A percentile compares a stretch with the other conserved stretches of the same genome.
Conservation (phyloP, 2,329 filamentous ascomycete species). For the Fusarium cyanostomum region DNA sequence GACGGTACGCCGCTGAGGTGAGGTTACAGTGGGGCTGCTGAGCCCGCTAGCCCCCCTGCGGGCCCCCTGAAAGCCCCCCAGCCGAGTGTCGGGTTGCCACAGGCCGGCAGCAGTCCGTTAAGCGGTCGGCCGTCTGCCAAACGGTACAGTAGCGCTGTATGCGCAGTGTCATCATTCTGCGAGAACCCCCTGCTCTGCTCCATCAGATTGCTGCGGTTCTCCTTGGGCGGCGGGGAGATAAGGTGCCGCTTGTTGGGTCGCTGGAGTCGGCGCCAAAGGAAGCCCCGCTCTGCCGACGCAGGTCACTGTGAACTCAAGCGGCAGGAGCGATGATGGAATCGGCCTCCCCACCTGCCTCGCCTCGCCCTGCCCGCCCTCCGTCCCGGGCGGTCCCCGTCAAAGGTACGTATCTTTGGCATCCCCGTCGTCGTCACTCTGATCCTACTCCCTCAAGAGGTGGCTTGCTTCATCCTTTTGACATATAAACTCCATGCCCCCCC, state of each 20-base stretch:
- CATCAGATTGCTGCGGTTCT: background rate
- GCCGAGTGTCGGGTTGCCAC: conserved; percentile 2
- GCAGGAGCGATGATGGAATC: conserved; percentile 31
- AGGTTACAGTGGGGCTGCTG: conserved; percentile 16
- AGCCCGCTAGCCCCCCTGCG: conserved; percentile 22
- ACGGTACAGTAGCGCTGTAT: conserved; percentile 15
- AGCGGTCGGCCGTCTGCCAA: conserved; percentile 19
- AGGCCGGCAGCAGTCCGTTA: conserved; percentile 16
- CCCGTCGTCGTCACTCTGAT: conserved; percentile 21
- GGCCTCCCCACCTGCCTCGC: conserved; percentile 17
- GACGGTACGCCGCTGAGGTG: conserved; percentile 1
- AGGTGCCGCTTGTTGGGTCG: too few species aligned
- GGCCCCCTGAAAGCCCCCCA: background rate
- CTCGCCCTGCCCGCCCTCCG: background rate
- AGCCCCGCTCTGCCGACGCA: conserved; percentile 10
- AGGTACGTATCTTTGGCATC: conserved; percentile 31
- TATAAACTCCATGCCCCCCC: conserved; percentile 38
- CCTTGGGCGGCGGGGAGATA: too few species aligned
- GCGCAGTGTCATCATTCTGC: conserved; percentile 10
- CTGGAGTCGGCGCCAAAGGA: conserved; percentile 1
- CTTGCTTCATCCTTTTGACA: conserved; percentile 20
- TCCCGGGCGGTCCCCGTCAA: background rate
- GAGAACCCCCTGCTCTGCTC: background rate
- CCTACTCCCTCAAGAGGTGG: conserved; percentile 18
- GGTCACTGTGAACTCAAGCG: background rate